phyloP scores from a whole-genome alignment of 192 early-diverging fungal genomes.

The Mortierella claussenii region DNA sequence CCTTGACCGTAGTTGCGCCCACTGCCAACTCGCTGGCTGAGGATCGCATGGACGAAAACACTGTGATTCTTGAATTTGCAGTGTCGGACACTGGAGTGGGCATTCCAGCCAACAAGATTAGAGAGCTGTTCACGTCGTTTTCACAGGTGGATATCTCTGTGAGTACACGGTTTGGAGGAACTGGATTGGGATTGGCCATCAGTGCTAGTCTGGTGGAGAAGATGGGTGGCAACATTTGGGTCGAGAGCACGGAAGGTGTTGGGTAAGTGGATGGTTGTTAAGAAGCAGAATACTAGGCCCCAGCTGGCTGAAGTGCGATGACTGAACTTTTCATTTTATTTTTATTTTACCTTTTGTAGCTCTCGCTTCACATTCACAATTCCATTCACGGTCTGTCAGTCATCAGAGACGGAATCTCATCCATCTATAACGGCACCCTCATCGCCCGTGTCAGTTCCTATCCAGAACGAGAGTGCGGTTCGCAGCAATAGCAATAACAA shows the following conservation, averaged over 20 bases:
- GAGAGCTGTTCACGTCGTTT: conserved; percentile 70
- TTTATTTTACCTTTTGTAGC: not conserved
- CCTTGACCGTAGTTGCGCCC: conserved; percentile 41
- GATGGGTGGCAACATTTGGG: conserved; percentile 76
- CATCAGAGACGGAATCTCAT: conserved; percentile 33
- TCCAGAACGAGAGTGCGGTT: not conserved
- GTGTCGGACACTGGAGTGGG: conserved; percentile 50
- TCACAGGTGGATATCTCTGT: conserved; percentile 73
- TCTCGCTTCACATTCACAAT: conserved; percentile 51
- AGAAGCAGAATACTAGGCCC: not conserved
- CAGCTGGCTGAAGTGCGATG: too few relatives aligned
- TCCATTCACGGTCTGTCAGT: conserved; percentile 45
- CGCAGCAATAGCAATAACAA: not conserved
- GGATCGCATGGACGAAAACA: conserved; percentile 37
- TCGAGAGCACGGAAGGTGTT: conserved; percentile 66
- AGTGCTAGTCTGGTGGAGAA: conserved; percentile 67
- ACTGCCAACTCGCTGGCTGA: conserved; percentile 39
- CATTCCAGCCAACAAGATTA: conserved; percentile 50
- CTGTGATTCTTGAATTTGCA: conserved; percentile 49
- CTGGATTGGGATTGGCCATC: conserved; percentile 75
- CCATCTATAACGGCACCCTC: conserved; percentile 36
- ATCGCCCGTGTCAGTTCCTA: conserved; percentile 17
- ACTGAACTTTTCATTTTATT: not conserved
- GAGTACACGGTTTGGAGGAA: conserved; percentile 65
- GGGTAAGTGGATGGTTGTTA: conserved; percentile 50